Base-by-base conservation (phyloP, 2,329 filamentous ascomycete species). In the Xylariomycetidae sp. region DNA sequence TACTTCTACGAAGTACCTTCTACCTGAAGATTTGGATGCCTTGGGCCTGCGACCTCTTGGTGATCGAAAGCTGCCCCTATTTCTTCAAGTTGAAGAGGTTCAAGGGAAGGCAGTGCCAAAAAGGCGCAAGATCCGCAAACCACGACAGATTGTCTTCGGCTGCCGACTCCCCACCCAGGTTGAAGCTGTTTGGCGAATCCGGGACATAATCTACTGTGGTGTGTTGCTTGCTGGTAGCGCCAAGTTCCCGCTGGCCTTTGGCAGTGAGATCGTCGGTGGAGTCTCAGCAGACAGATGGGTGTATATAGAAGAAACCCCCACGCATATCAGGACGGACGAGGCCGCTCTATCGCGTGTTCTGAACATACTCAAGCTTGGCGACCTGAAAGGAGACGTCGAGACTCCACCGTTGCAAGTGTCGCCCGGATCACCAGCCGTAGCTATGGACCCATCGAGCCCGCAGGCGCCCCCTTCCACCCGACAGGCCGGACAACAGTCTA, bases 151-250 rank as follows among this genome's bases (percentile, higher is more conserved):
- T 27, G 48, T 55, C 12, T 44, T 53, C 5, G 53, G 59, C 14
- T 46, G 49, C 18, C 57, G 54, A 33, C 50, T 62, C 25, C 44
- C 46, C 5, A 38, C 50, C 12, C 48, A 58, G 9, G 57, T 54
- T 15, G 64, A 69, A 48, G 57, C 54, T n/a, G 40, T 67, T 34
- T 69, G 67, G 37, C 63, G 71, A 20, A 63, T 69, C 10, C 53
- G 73, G 29, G 70, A 73, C 30, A 62, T 70, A 29, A 54, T 72
- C 11, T 63, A 63, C 30, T 71, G 68, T 40, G 71, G 66, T 12
- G 62, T 70, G 28, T 65, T 69, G 34, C 49, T 75, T 26, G 64
- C 64, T 9, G 61, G 63, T 27, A 64, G 67, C 15, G 38, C 43
- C 2, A 45, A 46, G 14, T 63, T 64, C 17, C 69, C 70, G 1